Evolutionary conservation across 2,329 filamentous ascomycete species (phyloP), one percentile per base, ranked within the genome.

Genomic region (Alternaria incomplexa): DNA sequence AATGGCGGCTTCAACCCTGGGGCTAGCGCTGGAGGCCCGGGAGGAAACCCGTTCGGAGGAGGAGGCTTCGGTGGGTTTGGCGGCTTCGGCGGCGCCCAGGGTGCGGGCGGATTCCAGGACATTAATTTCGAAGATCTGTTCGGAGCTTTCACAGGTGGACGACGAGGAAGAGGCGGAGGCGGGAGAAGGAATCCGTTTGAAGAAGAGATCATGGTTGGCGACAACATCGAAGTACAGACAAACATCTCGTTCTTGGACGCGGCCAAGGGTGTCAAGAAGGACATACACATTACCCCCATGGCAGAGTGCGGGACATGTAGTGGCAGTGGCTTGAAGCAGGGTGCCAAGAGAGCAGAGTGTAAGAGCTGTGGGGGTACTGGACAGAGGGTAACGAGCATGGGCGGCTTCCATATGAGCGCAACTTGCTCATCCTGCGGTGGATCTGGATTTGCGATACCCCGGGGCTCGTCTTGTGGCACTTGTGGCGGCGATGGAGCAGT

Each of bases 71-170:
- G 86, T 23, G 83, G 83, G 7, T 85, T 86, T 53, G 81, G 81
- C 50, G 73, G 62, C 4, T 64, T 65, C 32, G 62, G 62, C 45
- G 62, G 62, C 25, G 82, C 81, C 9, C 86, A 86, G 71, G 82
- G 84, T 23, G 84, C 73, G 20, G 77, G 90, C 36, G 91, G 91
- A 0, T 94, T 95, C 65, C 76, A 91, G 13, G 92, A 94, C 67
- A 94, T 98, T 84, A 97, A 97, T 78, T 97, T 99, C 68, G 96
- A 98, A 67, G 96, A 99, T 80, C 84, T 99, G 11, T 98, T 99
- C 79, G 92, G 90, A 55, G 93, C 93, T 8, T 97, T 97, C 76
- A 86, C 89, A 3, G 91, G 87, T 6, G 89, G 69, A 20, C 64
- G 90, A 68, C 87, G 88, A 54, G 72, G 73, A 44, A 61, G 75